These are phyloP conservation scores for Schwanniomyces sp. DNA, from an alignment of 805 yeast species.

Conservation along the genomic window DNA sequence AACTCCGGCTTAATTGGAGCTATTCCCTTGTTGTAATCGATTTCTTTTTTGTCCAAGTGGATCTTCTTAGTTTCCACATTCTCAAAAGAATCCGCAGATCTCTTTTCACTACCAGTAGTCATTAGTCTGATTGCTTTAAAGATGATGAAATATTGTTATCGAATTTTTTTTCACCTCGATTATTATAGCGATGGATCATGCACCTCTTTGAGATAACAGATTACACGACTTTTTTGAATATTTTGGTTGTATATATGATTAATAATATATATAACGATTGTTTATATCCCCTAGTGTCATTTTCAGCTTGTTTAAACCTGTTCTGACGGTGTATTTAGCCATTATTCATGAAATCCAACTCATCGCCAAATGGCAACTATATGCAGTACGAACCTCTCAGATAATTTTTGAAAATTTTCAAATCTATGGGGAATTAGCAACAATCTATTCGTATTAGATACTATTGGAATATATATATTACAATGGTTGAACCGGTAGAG, in stretches of 20 bases:
- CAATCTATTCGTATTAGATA: neutral
- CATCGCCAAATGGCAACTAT: neutral
- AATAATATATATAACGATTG: neutral
- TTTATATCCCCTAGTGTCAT: no score
- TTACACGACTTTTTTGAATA: neutral
- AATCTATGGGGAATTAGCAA: neutral
- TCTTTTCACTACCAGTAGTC: constrained; percentile 13
- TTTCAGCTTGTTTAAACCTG: neutral
- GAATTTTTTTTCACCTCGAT: constrained; percentile 1
- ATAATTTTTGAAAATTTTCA: neutral
- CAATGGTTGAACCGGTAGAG: constrained; percentile 25
- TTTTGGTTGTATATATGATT: neutral
- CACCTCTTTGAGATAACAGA: neutral
- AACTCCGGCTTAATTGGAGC: constrained; percentile 78
- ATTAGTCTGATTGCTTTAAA: constrained; percentile 2
- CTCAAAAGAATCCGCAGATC: constrained; percentile 9
- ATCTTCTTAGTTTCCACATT: constrained; percentile 20
- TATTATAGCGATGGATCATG: neutral
- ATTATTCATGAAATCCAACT: neutral
- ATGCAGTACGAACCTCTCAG: neutral
- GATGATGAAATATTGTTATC: neutral
- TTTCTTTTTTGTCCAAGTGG: constrained; percentile 14
- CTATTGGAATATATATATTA: neutral
- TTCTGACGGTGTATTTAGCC: neutral
- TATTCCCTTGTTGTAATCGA: constrained; percentile 52